Conservation (phyloP, 2,329 filamentous ascomycete genomes). For the Diplodia scrobiculata region DNA sequence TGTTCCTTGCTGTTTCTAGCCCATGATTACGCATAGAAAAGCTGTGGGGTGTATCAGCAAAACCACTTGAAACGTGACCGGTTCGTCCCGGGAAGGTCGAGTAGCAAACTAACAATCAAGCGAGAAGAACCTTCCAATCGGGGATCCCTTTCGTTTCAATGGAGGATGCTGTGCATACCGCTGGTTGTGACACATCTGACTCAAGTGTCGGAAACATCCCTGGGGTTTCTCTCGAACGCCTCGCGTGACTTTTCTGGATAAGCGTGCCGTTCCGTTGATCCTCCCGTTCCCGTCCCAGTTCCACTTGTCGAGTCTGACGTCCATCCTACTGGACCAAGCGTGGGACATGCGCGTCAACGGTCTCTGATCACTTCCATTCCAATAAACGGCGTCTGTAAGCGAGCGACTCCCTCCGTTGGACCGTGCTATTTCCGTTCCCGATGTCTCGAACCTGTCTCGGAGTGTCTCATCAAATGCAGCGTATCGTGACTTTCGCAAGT, state of each 20-base stretch:
- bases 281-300: background rate
- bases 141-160: background rate
- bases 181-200: background rate
- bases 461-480: background rate
- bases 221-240: background rate
- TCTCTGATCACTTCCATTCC: background rate
- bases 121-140: background rate
- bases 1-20: background rate
- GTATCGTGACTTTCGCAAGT: background rate
- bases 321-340: background rate
- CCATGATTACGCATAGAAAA: background rate
- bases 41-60: background rate
- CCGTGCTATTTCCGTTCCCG: background rate
- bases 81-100: too few species aligned
- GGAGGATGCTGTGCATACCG: background rate
- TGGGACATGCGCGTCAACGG: conserved; percentile 3
- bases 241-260: background rate
- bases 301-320: background rate
- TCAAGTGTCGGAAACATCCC: background rate
- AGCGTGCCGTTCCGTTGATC: conserved; percentile 3
- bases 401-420: background rate
- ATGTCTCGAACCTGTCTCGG: background rate
- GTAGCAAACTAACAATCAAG: too few species aligned
- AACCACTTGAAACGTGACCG: background rate
- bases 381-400: background rate